Conservation (phyloP, 192 early-diverging fungal genomes). For the Piromyces finnis region DNA sequence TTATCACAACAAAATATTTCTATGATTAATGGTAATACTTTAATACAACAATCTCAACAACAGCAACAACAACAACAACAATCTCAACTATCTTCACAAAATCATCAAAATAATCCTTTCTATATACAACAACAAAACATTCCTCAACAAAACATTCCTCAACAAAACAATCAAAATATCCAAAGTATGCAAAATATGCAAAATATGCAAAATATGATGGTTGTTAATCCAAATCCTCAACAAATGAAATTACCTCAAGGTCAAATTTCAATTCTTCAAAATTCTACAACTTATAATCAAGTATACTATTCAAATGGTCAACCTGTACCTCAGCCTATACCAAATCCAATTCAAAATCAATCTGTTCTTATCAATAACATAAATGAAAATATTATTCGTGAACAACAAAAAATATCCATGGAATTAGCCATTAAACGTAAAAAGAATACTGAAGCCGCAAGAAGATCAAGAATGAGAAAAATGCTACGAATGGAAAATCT, state of each 20-base stretch:
- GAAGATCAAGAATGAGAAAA: slow-evolving; percentile 77
- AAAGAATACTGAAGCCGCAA: slow-evolving; percentile 90
- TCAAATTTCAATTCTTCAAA: not conserved
- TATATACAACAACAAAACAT: not conserved
- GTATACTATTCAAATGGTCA: not conserved
- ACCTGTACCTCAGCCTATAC: not conserved
- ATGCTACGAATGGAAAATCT: slow-evolving; percentile 62
- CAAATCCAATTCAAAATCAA: not conserved
- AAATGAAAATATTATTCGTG: not conserved
- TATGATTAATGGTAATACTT: not conserved
- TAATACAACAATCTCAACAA: not conserved
- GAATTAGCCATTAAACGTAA: slow-evolving; percentile 27
- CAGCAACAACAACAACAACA: not conserved
- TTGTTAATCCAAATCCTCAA: not conserved
- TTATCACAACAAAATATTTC: not conserved
- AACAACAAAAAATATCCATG: not conserved
- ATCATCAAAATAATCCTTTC: not conserved
- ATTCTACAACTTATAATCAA: not conserved
- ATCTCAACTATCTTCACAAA: not conserved
- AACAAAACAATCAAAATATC: not conserved
- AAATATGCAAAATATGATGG: not conserved
- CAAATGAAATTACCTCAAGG: not conserved
- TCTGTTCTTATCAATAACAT: not conserved
- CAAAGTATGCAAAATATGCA: too few species aligned
- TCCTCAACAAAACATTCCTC: not conserved